Evolutionary conservation across 2,329 filamentous ascomycete species (phyloP).

Genomic region (Botryotinia calthae): DNA sequence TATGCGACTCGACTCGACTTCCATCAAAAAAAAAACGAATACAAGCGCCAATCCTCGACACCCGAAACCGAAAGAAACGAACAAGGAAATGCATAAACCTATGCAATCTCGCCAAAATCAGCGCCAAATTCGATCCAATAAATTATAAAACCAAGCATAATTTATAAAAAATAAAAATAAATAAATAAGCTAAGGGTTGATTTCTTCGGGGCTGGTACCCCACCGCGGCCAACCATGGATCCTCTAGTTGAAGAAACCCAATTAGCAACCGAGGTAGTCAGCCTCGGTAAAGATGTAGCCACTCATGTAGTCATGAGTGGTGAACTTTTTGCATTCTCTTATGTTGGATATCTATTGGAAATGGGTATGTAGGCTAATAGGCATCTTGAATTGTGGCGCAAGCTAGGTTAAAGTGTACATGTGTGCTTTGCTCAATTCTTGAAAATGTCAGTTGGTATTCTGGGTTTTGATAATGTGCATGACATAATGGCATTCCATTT

Average conservation of each 20-base stretch:
- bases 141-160: not conserved
- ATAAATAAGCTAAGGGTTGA: not conserved
- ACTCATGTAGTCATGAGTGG: not conserved
- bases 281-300: not conserved
- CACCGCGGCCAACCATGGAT: not conserved
- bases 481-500: not conserved
- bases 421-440: not conserved
- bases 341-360: too few species aligned
- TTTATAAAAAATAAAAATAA: not conserved
- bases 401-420: not conserved
- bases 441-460: not conserved
- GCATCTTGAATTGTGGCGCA: not conserved
- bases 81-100: not conserved
- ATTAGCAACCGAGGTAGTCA: not conserved
- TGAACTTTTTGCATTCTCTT: slow-evolving; percentile 1
- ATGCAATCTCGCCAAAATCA: not conserved
- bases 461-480: not conserved
- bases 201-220: not conserved
- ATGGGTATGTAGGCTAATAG: not conserved
- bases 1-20: not conserved
- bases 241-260: not conserved
- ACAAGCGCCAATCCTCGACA: too few species aligned
- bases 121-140: not conserved
- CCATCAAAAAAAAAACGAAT: not conserved
- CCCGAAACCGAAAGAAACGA: not conserved